These are phyloP conservation scores for Suaeda aralocaspica DNA, from an alignment of 148 eudicot genomes.

Conservation along the genomic window DNA sequence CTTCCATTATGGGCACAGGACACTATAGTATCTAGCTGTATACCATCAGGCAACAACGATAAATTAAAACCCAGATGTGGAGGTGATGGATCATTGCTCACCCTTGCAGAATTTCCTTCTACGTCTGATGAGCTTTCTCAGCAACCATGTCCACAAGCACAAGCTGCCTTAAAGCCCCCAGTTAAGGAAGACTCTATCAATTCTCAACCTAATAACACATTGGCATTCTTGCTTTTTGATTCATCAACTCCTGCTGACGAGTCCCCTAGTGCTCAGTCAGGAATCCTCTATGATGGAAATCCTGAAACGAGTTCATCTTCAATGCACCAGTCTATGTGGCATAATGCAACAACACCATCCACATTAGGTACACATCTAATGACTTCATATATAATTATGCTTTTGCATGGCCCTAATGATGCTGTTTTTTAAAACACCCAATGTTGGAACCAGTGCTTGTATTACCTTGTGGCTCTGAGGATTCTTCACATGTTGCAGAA, in stretches of 20 bases:
- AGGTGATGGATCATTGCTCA: constrained; percentile 41
- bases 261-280: constrained; percentile 16
- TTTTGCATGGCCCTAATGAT: constrained; percentile 1
- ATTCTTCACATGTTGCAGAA: constrained; percentile 1
- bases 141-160: constrained; percentile 24
- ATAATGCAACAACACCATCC: no score
- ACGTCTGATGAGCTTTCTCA: constrained; percentile 23
- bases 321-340: constrained; percentile 2
- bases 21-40: constrained; percentile 20
- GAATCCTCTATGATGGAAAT: constrained; percentile 8
- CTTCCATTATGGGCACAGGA: constrained; percentile 31
- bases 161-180: constrained; percentile 22
- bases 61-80: constrained; percentile 26
- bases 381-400: background rate
- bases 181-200: constrained; percentile 18
- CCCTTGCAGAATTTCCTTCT: constrained; percentile 34
- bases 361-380: constrained; percentile 8
- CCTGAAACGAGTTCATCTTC: constrained; percentile 23
- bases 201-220: constrained; percentile 37
- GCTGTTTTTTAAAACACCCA: background rate
- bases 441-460: constrained; percentile 9
- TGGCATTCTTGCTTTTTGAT: constrained; percentile 55
- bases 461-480: constrained; percentile 5
- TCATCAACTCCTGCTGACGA: constrained; percentile 35
- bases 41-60: constrained; percentile 19